Evolutionary conservation across 2,329 filamentous ascomycete genomes (phyloP).

Genomic region (Aureobasidium musti): DNA sequence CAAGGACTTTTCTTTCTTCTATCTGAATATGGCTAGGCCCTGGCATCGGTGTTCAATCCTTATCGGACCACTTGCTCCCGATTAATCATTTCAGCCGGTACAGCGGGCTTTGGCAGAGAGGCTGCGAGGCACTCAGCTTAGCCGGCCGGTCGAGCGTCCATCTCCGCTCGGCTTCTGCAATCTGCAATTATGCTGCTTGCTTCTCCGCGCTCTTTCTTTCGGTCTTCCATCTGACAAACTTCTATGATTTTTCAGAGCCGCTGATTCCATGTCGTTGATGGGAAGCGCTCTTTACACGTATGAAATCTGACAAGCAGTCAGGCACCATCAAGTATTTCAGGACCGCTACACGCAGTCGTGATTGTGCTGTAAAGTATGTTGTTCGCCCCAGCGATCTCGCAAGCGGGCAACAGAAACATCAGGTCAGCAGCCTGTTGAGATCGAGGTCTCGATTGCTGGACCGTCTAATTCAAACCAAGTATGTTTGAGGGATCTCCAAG

Average conservation of each 20-base stretch:
- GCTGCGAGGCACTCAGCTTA: constrained; percentile 22
- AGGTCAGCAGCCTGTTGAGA: constrained; percentile 3
- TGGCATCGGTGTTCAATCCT: background rate
- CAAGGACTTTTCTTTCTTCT: background rate
- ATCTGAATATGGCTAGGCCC: constrained; percentile 5
- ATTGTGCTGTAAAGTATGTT: constrained; percentile 3
- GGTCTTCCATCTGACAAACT: background rate
- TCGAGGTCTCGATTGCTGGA: background rate
- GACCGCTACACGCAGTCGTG: constrained; percentile 6
- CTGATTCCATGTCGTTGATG: constrained; percentile 1
- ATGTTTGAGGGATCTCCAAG: constrained; percentile 63
- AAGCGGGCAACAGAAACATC: background rate
- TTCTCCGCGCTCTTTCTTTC: constrained; percentile 14
- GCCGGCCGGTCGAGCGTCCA: constrained; percentile 7
- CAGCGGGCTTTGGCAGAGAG: constrained; percentile 6
- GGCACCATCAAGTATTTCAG: background rate
- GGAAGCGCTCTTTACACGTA: constrained; percentile 3
- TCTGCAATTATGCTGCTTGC: background rate
- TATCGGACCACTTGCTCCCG: constrained; percentile 16
- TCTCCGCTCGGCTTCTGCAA: constrained; percentile 17
- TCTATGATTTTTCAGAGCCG: constrained; percentile 5
- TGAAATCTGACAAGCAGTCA: background rate
- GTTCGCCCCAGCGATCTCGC: constrained; percentile 1
- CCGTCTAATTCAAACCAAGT: constrained; percentile 46
- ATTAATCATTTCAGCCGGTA: constrained; percentile 16